Percentiles rank a stretch among this genome's conserved stretches.
phyloP scores from a whole-genome alignment of 2,329 filamentous ascomycete species.

The Neofusicoccum kwambonambiense region DNA sequence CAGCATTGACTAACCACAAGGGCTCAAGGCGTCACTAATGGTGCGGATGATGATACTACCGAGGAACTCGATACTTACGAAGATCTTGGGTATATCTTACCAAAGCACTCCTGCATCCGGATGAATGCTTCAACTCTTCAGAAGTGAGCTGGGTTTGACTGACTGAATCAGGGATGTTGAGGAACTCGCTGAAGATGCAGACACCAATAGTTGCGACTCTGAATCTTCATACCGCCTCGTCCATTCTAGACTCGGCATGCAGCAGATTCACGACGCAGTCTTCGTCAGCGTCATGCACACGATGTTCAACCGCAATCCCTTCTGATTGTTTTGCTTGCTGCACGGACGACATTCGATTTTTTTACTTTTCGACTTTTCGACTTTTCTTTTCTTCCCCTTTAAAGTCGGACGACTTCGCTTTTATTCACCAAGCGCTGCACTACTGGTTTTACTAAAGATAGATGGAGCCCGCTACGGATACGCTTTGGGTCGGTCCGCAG shows the following conservation, averaged over 20 bases:
- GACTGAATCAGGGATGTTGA: not conserved
- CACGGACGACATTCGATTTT: not conserved
- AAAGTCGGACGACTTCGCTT: not conserved
- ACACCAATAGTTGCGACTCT: not conserved
- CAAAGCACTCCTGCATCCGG: too few relatives aligned
- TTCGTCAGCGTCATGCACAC: not conserved
- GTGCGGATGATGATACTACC: not conserved
- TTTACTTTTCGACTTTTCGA: not conserved
- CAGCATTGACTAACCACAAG: not conserved
- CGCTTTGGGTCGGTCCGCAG: not conserved
- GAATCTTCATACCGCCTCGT: not conserved
- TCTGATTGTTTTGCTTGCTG: not conserved
- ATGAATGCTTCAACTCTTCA: too few relatives aligned
- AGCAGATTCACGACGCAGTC: not conserved
- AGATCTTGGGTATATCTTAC: too few relatives aligned
- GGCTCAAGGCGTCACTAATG: not conserved
- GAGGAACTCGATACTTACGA: not conserved
- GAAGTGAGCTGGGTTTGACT: too few relatives aligned
- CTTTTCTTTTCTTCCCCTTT: not conserved
- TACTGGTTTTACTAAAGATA: not conserved
- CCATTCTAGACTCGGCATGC: not conserved
- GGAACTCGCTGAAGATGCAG: not conserved
- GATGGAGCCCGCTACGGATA: not conserved
- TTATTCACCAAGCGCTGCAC: not conserved
- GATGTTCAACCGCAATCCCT: not conserved